phyloP scores from a whole-genome alignment of 306 rosid species.

The Luffa aegyptiaca region DNA sequence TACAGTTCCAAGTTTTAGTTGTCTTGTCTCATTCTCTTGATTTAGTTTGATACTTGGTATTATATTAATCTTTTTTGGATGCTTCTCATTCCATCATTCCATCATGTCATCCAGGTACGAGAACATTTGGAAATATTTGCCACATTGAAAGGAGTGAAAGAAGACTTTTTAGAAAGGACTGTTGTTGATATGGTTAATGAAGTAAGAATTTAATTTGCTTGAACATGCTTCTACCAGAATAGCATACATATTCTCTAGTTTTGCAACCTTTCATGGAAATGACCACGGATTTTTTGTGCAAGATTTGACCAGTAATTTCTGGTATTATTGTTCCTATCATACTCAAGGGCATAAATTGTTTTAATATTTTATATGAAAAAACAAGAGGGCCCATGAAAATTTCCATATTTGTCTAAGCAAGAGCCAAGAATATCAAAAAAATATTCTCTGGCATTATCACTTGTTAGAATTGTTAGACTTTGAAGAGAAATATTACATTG shows the following conservation, averaged over 20 bases:
- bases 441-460: no score
- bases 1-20: not conserved
- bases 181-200: slow-evolving; percentile 80
- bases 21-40: not conserved
- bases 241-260: not conserved
- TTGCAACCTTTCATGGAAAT: not conserved
- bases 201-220: slow-evolving; percentile 36
- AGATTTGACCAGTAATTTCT: not conserved
- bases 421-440: no score
- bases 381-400: no score
- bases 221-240: not conserved
- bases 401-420: no score
- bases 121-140: slow-evolving; percentile 95
- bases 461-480: no score
- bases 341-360: not conserved
- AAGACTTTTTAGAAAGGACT: slow-evolving; percentile 44
- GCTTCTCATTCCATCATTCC: slow-evolving; percentile 10
- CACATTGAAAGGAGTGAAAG: slow-evolving; percentile 71
- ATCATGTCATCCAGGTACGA: slow-evolving; percentile 49
- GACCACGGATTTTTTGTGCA: not conserved
- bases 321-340: not conserved
- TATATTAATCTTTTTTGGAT: not conserved
- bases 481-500: no score
- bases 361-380: not conserved
- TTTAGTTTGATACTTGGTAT: not conserved